Percentiles rank a stretch among this genome's conserved stretches.
phyloP scores from a whole-genome alignment of 306 rosid genomes.

The Cicer judaicum region DNA sequence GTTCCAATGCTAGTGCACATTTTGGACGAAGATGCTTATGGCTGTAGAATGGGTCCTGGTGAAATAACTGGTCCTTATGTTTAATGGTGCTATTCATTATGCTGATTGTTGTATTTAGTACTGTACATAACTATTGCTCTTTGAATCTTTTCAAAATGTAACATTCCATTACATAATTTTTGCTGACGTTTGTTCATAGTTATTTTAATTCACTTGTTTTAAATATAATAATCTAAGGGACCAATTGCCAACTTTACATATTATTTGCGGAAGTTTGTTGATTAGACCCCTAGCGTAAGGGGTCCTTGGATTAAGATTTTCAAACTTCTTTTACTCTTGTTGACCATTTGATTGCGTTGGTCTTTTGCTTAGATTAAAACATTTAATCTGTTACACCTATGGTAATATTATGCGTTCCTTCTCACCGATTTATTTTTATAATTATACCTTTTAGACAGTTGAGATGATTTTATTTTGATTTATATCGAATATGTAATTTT shows the following conservation, averaged over 20 bases:
- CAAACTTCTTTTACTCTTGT: neutral
- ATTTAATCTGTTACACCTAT: no score
- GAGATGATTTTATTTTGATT: no score
- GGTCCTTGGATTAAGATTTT: neutral
- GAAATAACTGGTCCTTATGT: constrained; percentile 8
- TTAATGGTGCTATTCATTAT: constrained; percentile 28
- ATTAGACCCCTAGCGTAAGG: neutral
- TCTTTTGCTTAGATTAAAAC: no score
- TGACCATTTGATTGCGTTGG: no score
- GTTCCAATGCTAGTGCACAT: neutral
- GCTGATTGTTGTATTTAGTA: constrained; percentile 43
- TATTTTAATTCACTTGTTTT: constrained; percentile 1
- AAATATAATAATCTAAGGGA: neutral
- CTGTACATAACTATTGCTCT: constrained; percentile 38
- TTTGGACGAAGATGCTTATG: constrained; percentile 11
- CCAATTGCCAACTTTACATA: neutral
- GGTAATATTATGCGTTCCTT: no score
- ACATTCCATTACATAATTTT: constrained; percentile 5
- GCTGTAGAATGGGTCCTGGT: constrained; percentile 21
- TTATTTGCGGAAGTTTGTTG: neutral
- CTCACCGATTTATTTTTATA: no score
- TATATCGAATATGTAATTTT: no score
- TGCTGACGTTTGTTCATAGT: constrained; percentile 19
- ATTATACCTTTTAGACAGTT: no score
- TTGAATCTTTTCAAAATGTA: neutral